Base-by-base conservation (phyloP, 306 rosid genomes). In the Glycine tomentella region DNA sequence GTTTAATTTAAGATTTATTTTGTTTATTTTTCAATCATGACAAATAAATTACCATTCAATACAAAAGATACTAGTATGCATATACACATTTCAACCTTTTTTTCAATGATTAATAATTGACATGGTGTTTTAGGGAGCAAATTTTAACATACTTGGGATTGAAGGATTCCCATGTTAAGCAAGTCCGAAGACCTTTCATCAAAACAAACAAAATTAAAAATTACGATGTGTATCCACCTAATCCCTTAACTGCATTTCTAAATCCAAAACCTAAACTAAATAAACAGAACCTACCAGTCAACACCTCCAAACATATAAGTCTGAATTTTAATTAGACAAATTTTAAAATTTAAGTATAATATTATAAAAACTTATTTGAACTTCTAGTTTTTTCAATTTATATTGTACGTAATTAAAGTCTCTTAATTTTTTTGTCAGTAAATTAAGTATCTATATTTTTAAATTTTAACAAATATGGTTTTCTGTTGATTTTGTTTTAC, bases 101-200 rank as follows among this genome's bases (percentile, higher is more conserved):
- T 25, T 25, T 25, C 31, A 25, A 64, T 56, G 8, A 75, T 66
- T 42, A 25, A 50, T 52, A 57, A 38, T 38, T 7, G 40, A 50
- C 53, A 57, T 7, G 16, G 8, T 68, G 79, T 14, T 63, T 50
- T 77, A 33, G 77, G 71, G 8, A 74, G 44, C 81, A 25, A 25
- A 77, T 5, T 73, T 58, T 50, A 68, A 14, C 7, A 34, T 17
- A 0, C 57, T 58, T 51, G 55, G 34, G 12, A 44, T 51, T 2
- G 49, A 79, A 79, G 76, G 50, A 72, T 33, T 55, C 65, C 55
- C 44, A 10, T 50, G 0, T 13, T 11, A 25, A 0, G 46, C 11
- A 33, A 38, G 0, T 7, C 16, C 66, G 3, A 16, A 34, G 5
- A 9, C 63, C 38, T 31, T 12, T 33, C 3, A 56, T 17, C 56